Evolutionary conservation across 441 rosid genomes (phyloP).

Genomic region (Jatropha podagrica): DNA sequence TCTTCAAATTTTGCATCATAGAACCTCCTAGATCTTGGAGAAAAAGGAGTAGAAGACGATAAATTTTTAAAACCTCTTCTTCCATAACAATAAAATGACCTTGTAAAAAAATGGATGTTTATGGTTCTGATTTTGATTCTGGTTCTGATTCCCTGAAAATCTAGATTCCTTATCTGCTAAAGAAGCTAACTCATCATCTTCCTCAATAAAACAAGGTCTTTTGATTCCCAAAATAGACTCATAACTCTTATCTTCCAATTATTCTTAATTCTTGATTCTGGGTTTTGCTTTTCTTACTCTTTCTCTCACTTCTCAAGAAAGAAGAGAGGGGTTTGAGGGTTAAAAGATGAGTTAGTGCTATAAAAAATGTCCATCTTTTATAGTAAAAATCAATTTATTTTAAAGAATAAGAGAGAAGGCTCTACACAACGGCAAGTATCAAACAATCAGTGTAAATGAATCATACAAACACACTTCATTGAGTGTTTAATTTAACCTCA

Average conservation of each 20-base stretch:
- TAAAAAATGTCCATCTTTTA: slow-evolving; percentile 9
- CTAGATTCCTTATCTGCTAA: slow-evolving; percentile 52
- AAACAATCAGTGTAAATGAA: slow-evolving; percentile 37
- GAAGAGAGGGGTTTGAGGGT: no score
- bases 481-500: no score
- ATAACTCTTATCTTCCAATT: slow-evolving; percentile 2
- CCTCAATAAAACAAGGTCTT: slow-evolving; percentile 44
- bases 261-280: neutral
- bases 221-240: slow-evolving; percentile 15
- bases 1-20: no score
- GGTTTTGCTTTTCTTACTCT: neutral
- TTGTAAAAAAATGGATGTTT: slow-evolving; percentile 27
- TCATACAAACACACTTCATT: slow-evolving; percentile 3
- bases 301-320: neutral
- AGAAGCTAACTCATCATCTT: slow-evolving; percentile 59
- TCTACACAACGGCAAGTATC: slow-evolving; percentile 36
- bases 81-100: slow-evolving; percentile 32
- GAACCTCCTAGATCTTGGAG: no score
- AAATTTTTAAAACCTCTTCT: slow-evolving; percentile 22
- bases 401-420: slow-evolving; percentile 4
- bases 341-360: neutral
- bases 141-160: slow-evolving; percentile 29
- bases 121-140: neutral
- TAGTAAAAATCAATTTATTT: slow-evolving; percentile 1
- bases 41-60: neutral